A percentile compares a stretch with the other conserved stretches of the same genome.
Conservation (phyloP, 805 yeast genomes). For the Cyberlindnera samutprakarnensis region DNA sequence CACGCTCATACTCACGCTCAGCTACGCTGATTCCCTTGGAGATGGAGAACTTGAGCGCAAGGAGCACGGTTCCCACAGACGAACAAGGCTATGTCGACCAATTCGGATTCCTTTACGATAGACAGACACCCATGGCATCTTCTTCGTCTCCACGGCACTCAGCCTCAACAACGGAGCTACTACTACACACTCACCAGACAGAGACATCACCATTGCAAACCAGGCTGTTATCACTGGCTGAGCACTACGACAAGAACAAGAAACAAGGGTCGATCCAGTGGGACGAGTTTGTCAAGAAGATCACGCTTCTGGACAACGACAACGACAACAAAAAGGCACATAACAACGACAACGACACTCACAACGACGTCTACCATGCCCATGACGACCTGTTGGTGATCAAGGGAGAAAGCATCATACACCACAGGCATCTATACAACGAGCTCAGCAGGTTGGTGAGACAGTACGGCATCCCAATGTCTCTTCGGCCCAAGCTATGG, state of each 20-base stretch:
- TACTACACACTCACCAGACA: neutral
- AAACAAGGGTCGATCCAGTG: slow-evolving; percentile 33
- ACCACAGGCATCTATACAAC: slow-evolving; percentile 18
- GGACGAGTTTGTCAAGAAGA: slow-evolving; percentile 36
- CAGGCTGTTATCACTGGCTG: slow-evolving; percentile 23
- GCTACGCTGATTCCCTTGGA: slow-evolving; percentile 31
- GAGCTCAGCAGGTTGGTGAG: slow-evolving; percentile 30
- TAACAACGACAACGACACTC: slow-evolving; percentile 5
- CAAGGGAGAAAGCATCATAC: slow-evolving; percentile 30
- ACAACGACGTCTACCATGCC: no score
- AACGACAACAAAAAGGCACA: no score
- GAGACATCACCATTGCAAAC: slow-evolving; percentile 1
- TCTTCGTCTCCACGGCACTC: no score
- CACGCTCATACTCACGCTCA: no score
- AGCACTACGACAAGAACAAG: slow-evolving; percentile 36
- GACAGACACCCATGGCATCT: slow-evolving; percentile 1
- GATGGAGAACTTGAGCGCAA: slow-evolving; percentile 29
- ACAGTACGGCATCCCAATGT: slow-evolving; percentile 43
- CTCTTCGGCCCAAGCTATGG: slow-evolving; percentile 43
- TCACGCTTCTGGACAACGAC: slow-evolving; percentile 20
- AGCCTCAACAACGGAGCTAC: no score
- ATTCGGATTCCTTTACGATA: slow-evolving; percentile 41
- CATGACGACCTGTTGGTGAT: slow-evolving; percentile 30
- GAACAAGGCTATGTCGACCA: slow-evolving; percentile 31
- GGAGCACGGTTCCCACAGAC: slow-evolving; percentile 22